These are phyloP conservation scores for Capronia americana DNA, from an alignment of 2,329 filamentous ascomycete species.

Conservation along the genomic window DNA sequence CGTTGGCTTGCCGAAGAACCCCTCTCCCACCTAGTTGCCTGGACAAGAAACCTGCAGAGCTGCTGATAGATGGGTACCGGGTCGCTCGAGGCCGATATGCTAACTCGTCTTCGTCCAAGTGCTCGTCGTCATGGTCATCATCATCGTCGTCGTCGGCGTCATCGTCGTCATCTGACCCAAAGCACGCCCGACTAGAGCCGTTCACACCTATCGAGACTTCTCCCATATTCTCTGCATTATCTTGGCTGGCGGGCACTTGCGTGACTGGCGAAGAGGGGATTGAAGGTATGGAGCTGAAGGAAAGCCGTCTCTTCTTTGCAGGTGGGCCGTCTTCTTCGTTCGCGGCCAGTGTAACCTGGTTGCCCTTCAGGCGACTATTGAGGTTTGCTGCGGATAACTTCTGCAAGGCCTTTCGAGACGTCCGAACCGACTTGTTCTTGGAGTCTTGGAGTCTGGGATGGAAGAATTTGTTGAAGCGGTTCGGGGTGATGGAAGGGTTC, in stretches of 20 bases:
- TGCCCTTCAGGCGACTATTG: constrained; percentile 28
- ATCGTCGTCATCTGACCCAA: constrained; percentile 31
- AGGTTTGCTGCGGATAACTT: constrained; percentile 47
- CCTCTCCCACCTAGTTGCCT: constrained; percentile 30
- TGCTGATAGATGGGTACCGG: constrained; percentile 30
- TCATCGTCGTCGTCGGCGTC: constrained; percentile 21
- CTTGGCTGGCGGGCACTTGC: constrained; percentile 33
- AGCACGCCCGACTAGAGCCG: constrained; percentile 5
- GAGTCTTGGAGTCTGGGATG: constrained; percentile 52
- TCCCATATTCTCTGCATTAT: constrained; percentile 11
- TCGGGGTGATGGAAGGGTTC: constrained; percentile 57
- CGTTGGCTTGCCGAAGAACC: constrained; percentile 24
- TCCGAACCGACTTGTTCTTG: constrained; percentile 45
- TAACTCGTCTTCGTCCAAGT: constrained; percentile 15
- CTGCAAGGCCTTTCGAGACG: constrained; percentile 53
- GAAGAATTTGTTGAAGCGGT: constrained; percentile 59
- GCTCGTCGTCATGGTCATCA: constrained; percentile 18
- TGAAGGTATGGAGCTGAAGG: constrained; percentile 53
- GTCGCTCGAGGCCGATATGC: constrained; percentile 26
- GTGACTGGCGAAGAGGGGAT: constrained; percentile 52
- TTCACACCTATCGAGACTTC: not conserved
- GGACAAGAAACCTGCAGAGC: constrained; percentile 30
- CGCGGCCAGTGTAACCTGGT: not conserved
- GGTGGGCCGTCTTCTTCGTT: constrained; percentile 19
- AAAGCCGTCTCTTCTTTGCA: constrained; percentile 55